A percentile compares a stretch with the other conserved stretches of the same genome.
Evolutionary conservation across 495 filamentous ascomycete genomes (phyloP).

Genomic region (Neurospora sp.): DNA sequence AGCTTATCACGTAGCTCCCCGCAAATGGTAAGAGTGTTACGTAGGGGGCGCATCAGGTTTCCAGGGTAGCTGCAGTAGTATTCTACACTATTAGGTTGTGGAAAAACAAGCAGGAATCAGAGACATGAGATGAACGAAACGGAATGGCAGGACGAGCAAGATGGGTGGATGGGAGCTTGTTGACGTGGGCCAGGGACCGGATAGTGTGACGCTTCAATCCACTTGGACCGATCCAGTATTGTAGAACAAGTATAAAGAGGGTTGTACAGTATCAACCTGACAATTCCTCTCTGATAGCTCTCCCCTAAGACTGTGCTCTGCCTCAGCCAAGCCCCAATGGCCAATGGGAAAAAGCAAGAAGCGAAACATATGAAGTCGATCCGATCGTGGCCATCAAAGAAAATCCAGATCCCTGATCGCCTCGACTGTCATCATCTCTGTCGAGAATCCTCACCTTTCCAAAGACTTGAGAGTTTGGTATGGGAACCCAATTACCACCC

Average conservation of each 20-base stretch:
- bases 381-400: neutral
- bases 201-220: neutral
- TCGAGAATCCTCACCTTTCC: neutral
- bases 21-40: neutral
- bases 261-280: neutral
- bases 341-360: neutral
- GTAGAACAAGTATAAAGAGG: neutral
- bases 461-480: neutral
- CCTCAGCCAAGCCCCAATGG: neutral
- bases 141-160: neutral
- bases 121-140: neutral
- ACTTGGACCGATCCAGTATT: neutral
- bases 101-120: neutral
- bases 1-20: neutral
- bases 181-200: neutral
- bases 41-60: neutral
- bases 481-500: neutral
- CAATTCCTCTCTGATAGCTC: neutral
- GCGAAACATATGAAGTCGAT: neutral
- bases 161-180: neutral
- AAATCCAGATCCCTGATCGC: neutral
- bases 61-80: neutral
- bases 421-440: neutral
- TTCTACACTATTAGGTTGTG: neutral
- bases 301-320: neutral